phyloP scores from a whole-genome alignment of 306 rosid species.

The Psophocarpus tetragonolobus region DNA sequence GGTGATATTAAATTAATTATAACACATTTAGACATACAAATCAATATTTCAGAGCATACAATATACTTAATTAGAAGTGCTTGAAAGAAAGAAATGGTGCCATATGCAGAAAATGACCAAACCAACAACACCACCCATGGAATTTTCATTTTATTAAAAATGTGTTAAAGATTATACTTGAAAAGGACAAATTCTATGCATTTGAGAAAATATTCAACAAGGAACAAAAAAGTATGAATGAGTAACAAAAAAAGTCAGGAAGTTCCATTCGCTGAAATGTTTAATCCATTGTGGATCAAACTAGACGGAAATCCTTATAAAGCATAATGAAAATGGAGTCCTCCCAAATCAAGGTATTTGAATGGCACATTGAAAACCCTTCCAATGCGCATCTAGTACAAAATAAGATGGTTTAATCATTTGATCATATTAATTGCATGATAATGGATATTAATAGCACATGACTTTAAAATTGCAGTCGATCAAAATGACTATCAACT shows the following conservation, averaged over 20 bases:
- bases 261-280: conserved; percentile 1
- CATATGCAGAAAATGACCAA: conserved; percentile 19
- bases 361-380: neutral
- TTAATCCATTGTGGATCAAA: conserved; percentile 14
- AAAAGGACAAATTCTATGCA: neutral
- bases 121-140: neutral
- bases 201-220: conserved; percentile 19
- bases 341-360: neutral
- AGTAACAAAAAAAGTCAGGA: neutral
- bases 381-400: neutral
- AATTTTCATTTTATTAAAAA: conserved; percentile 1
- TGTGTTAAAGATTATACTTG: neutral
- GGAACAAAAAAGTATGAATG: conserved; percentile 20
- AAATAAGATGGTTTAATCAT: neutral
- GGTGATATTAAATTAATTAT: conserved; percentile 4
- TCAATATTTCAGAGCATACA: neutral
- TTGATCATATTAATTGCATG: conserved; percentile 12
- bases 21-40: conserved; percentile 9
- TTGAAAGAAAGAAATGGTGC: conserved; percentile 23
- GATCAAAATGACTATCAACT: conserved; percentile 26
- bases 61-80: neutral
- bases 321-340: conserved; percentile 2
- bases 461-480: neutral
- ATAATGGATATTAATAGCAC: conserved; percentile 1
- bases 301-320: conserved; percentile 14